Percentiles rank a stretch among this genome's conserved stretches.
Conservation (phyloP, 805 yeast genomes). For the Schwanniomyces occidentalis region DNA sequence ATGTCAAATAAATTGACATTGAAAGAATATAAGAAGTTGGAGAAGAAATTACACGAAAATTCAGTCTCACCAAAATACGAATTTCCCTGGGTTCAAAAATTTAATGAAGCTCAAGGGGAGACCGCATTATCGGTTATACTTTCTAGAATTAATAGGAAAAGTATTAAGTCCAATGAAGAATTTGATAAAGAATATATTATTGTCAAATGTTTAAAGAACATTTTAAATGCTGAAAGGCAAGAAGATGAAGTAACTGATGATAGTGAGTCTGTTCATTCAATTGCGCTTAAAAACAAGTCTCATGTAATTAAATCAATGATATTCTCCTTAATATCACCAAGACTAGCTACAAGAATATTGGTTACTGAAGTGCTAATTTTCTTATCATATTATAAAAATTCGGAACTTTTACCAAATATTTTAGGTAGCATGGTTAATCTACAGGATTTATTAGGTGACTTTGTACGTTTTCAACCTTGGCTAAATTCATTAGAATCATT, state of each 20-base stretch:
- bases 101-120: constrained; percentile 45
- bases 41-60: constrained; percentile 30
- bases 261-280: constrained; percentile 8
- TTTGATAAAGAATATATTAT: constrained; percentile 41
- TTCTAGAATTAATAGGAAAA: constrained; percentile 38
- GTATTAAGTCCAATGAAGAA: constrained; percentile 46
- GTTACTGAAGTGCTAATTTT: constrained; percentile 45
- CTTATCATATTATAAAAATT: constrained; percentile 26
- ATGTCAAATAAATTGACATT: constrained; percentile 33
- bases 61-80: constrained; percentile 18
- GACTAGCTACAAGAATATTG: constrained; percentile 38
- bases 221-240: constrained; percentile 26
- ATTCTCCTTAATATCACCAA: constrained; percentile 40
- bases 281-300: constrained; percentile 18
- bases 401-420: constrained; percentile 24
- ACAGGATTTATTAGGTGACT: constrained; percentile 37
- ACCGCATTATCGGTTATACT: constrained; percentile 41
- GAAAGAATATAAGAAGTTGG: constrained; percentile 35
- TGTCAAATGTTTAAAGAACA: constrained; percentile 37
- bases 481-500: constrained; percentile 35
- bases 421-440: constrained; percentile 32
- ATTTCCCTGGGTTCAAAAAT: constrained; percentile 29
- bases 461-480: constrained; percentile 43
- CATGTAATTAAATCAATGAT: constrained; percentile 39
- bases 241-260: constrained; percentile 12